phyloP scores from a whole-genome alignment of 139 green algal species.

The Limnomonas spitsbergensis region DNA sequence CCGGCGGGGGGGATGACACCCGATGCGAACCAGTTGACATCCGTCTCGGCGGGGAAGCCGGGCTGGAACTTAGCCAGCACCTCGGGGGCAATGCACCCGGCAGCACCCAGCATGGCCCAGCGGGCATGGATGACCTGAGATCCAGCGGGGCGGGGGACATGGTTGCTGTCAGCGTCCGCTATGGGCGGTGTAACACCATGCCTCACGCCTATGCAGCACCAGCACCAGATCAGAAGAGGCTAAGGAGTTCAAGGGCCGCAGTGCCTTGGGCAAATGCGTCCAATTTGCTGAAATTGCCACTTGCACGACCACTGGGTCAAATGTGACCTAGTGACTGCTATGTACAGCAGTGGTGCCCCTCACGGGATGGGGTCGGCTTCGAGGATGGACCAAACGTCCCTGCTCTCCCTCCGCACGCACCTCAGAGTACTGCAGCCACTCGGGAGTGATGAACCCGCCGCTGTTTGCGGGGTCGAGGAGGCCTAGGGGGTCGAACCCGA shows the following conservation, averaged over 20 bases:
- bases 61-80: constrained; percentile 84
- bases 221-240: too few relatives aligned
- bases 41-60: constrained; percentile 46
- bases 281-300: too few relatives aligned
- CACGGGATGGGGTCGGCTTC: too few relatives aligned
- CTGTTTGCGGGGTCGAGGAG: constrained; percentile 86
- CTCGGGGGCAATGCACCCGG: constrained; percentile 91
- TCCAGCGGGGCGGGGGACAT: background rate
- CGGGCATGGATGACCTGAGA: constrained; percentile 76
- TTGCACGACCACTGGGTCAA: too few relatives aligned
- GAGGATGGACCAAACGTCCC: too few relatives aligned
- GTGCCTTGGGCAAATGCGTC: too few relatives aligned
- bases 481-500: constrained; percentile 90
- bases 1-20: constrained; percentile 87
- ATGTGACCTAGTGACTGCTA: too few relatives aligned
- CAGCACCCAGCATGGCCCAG: constrained; percentile 96
- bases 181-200: too few relatives aligned
- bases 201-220: too few relatives aligned
- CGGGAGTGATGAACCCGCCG: constrained; percentile 87
- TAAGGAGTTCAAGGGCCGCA: too few relatives aligned
- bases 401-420: constrained; percentile 30
- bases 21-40: constrained; percentile 79
- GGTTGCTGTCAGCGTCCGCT: background rate
- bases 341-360: too few relatives aligned
- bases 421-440: constrained; percentile 86